Conservation (phyloP, 208 protist genomes). For the Borovskyia barvae region DNA sequence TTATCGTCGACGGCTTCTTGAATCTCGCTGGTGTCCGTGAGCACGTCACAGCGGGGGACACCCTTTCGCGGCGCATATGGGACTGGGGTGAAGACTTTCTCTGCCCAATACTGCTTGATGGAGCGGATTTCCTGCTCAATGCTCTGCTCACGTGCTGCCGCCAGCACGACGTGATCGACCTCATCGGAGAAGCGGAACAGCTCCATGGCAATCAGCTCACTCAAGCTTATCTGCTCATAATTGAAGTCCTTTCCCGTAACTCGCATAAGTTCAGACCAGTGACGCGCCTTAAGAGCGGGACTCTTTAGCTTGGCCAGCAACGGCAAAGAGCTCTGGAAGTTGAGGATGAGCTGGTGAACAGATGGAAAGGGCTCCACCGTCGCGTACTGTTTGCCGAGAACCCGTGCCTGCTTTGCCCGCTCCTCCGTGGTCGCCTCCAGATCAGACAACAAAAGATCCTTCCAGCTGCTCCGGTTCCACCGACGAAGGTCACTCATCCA, state of each 20-base stretch:
- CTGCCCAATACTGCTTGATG: slow-evolving; percentile 95
- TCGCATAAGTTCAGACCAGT: slow-evolving; percentile 97
- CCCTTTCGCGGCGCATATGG: slow-evolving; percentile 91
- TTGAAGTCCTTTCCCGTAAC: slow-evolving; percentile 94
- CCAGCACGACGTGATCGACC: slow-evolving; percentile 94
- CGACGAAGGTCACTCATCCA: slow-evolving; percentile 87
- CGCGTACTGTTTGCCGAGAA: slow-evolving; percentile 86
- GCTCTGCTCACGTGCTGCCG: slow-evolving; percentile 93
- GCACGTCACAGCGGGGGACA: slow-evolving; percentile 85
- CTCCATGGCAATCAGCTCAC: slow-evolving; percentile 97
- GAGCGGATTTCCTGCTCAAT: slow-evolving; percentile 95
- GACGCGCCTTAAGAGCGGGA: slow-evolving; percentile 95
- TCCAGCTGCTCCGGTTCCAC: slow-evolving; percentile 97
- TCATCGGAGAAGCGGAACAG: slow-evolving; percentile 93
- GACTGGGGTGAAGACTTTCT: slow-evolving; percentile 83
- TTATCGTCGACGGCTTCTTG: slow-evolving; percentile 97
- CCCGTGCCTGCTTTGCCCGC: slow-evolving; percentile 81
- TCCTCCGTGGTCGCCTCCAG: slow-evolving; percentile 94
- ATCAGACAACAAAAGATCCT: slow-evolving; percentile 95
- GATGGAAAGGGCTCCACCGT: slow-evolving; percentile 83
- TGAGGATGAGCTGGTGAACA: slow-evolving; percentile 92
- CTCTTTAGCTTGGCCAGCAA: slow-evolving; percentile 96
- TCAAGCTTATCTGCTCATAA: slow-evolving; percentile 96
- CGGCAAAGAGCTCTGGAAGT: slow-evolving; percentile 96
- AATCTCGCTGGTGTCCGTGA: slow-evolving; percentile 96